These are phyloP conservation scores for Dipodascopsis tothii DNA, from an alignment of 805 yeast genomes.

Conservation along the genomic window DNA sequence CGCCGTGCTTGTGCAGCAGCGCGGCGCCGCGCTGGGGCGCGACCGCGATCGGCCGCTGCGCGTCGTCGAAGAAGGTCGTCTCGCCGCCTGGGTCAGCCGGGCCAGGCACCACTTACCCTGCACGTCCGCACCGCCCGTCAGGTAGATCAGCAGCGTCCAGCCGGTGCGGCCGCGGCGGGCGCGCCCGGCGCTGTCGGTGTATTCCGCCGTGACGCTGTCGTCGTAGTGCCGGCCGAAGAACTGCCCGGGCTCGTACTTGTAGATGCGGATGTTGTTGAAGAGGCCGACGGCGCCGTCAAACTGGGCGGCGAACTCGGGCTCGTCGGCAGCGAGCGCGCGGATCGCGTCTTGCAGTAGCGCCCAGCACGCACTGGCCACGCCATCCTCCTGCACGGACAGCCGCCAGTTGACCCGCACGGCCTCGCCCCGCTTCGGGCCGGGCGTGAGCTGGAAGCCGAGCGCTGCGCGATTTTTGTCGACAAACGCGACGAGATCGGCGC, in stretches of 20 bases:
- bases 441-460: neutral
- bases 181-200: constrained; percentile 29
- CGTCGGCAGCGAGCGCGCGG: neutral
- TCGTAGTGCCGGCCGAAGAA: constrained; percentile 57
- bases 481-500: neutral
- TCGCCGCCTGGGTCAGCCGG: constrained; percentile 50
- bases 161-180: constrained; percentile 31
- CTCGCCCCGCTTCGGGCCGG: neutral
- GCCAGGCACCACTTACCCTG: neutral
- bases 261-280: constrained; percentile 50
- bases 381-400: neutral
- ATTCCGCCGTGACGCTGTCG: constrained; percentile 40
- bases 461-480: neutral
- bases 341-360: neutral
- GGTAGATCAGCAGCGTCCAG: constrained; percentile 55
- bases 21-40: constrained; percentile 52
- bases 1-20: constrained; percentile 57
- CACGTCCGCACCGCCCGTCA: constrained; percentile 44
- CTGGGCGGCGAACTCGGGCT: neutral
- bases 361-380: neutral
- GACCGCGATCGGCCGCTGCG: constrained; percentile 32
- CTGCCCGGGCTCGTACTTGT: constrained; percentile 50
- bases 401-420: neutral
- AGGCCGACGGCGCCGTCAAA: constrained; percentile 38
- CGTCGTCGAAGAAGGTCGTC: constrained; percentile 43